These are phyloP conservation scores for Nannizzia gypsea DNA, from an alignment of 2,329 filamentous ascomycete genomes.

Conservation along the genomic window DNA sequence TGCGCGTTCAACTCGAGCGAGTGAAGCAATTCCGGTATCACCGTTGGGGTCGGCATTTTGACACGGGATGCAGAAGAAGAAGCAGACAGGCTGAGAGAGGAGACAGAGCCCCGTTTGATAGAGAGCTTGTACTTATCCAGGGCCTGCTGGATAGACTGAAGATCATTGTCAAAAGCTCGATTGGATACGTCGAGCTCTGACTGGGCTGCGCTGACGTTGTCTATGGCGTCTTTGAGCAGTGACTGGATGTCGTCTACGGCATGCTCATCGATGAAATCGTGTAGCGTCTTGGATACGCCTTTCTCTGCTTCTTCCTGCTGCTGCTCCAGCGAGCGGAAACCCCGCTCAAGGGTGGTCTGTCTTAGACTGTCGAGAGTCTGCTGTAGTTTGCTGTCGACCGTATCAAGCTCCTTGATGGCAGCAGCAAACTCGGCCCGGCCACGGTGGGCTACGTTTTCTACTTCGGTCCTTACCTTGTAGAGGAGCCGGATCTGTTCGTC, in stretches of 20 bases:
- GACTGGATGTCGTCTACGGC: conserved; percentile 48
- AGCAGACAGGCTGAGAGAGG: conserved; percentile 20
- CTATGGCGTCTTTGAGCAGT: conserved; percentile 48
- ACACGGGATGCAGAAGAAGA: conserved; percentile 25
- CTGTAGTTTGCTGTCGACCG: conserved; percentile 46
- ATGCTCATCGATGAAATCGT: conserved; percentile 55
- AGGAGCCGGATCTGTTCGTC: conserved; percentile 36
- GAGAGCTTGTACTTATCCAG: conserved; percentile 35
- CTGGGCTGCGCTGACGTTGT: conserved; percentile 50
- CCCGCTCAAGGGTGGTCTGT: conserved; percentile 47
- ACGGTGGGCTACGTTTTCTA: conserved; percentile 32
- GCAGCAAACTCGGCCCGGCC: conserved; percentile 36
- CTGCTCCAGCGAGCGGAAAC: conserved; percentile 35
- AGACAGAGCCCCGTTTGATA: conserved; percentile 19
- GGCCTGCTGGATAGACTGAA: conserved; percentile 52
- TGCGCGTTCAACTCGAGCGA: conserved; percentile 62
- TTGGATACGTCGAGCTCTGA: conserved; percentile 43
- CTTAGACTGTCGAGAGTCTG: conserved; percentile 44
- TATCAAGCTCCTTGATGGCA: conserved; percentile 46
- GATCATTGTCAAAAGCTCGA: conserved; percentile 60
- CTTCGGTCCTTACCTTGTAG: conserved; percentile 32
- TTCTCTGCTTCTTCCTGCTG: conserved; percentile 21
- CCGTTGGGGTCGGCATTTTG: conserved; percentile 27
- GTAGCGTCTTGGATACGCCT: conserved; percentile 43
- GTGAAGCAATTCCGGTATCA: conserved; percentile 45